Evolutionary conservation across 441 rosid genomes (phyloP).

Genomic region (Corymbia citriodora): DNA sequence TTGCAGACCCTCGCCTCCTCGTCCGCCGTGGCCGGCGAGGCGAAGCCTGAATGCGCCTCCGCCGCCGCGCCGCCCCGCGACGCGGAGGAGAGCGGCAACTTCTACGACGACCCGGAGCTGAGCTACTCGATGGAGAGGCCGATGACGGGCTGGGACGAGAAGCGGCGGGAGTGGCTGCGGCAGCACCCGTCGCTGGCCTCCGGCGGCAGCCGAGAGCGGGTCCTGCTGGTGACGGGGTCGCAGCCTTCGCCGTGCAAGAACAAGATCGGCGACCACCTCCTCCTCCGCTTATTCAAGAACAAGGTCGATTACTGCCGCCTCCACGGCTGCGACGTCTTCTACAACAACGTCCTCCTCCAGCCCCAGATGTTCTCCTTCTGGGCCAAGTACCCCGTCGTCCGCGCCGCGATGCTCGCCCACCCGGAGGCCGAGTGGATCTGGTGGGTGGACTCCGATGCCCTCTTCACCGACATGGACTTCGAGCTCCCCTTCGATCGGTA

Average conservation of each 20-base stretch:
- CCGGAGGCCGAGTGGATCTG: conserved; percentile 99
- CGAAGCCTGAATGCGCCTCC: not conserved
- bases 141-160: conserved; percentile 72
- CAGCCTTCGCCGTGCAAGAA: conserved; percentile 78
- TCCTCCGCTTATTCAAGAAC: conserved; percentile 71
- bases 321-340: conserved; percentile 69
- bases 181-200: conserved; percentile 59
- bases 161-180: conserved; percentile 60
- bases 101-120: conserved; percentile 70
- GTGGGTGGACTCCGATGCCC: conserved; percentile 98
- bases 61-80: conserved; percentile 15
- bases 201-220: conserved; percentile 40
- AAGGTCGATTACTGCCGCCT: conserved; percentile 86
- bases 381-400: conserved; percentile 75
- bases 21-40: not conserved
- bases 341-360: conserved; percentile 62
- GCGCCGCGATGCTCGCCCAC: conserved; percentile 89
- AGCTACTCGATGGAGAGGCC: conserved; percentile 53
- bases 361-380: conserved; percentile 69
- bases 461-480: conserved; percentile 89
- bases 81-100: conserved; percentile 20
- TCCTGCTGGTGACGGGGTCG: conserved; percentile 73
- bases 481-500: conserved; percentile 64
- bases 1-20: not conserved
- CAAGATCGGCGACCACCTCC: conserved; percentile 73